Conservation (phyloP, 441 rosid species). For the Syzygium malaccense region DNA sequence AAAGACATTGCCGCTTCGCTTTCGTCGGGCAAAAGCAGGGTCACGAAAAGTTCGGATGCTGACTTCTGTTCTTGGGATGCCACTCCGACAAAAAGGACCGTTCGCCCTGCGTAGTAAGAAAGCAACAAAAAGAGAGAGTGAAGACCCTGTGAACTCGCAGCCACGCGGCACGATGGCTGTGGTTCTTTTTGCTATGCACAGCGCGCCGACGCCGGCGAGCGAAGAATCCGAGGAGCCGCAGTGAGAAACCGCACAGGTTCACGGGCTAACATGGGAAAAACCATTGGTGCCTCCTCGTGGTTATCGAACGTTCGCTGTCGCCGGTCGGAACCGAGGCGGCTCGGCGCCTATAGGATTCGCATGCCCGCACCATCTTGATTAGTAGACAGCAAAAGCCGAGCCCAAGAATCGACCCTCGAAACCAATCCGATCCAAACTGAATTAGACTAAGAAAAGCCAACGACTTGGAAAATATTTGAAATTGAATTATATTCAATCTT, state of each 20-base stretch:
- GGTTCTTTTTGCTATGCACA: not conserved
- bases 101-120: not conserved
- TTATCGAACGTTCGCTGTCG: not conserved
- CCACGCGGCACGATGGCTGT: not conserved
- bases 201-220: not conserved
- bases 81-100: not conserved
- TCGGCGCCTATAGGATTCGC: not conserved
- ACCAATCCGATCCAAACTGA: rapidly evolving
- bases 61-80: not conserved
- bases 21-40: not conserved
- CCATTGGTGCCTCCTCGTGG: not conserved
- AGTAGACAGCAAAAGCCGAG: not conserved
- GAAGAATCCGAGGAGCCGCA: not conserved
- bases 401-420: not conserved
- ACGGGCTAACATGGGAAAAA: not conserved
- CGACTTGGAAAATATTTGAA: not conserved
- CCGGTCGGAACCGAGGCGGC: not conserved
- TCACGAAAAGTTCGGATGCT: not conserved
- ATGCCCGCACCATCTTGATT: not conserved
- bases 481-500: not conserved
- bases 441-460: not conserved
- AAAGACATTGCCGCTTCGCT: not conserved
- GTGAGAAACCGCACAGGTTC: not conserved
- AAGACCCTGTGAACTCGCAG: not conserved
- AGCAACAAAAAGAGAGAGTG: not conserved